Conservation (phyloP, 2,329 filamentous ascomycete species). For the Magnaporthiopsis poae region DNA sequence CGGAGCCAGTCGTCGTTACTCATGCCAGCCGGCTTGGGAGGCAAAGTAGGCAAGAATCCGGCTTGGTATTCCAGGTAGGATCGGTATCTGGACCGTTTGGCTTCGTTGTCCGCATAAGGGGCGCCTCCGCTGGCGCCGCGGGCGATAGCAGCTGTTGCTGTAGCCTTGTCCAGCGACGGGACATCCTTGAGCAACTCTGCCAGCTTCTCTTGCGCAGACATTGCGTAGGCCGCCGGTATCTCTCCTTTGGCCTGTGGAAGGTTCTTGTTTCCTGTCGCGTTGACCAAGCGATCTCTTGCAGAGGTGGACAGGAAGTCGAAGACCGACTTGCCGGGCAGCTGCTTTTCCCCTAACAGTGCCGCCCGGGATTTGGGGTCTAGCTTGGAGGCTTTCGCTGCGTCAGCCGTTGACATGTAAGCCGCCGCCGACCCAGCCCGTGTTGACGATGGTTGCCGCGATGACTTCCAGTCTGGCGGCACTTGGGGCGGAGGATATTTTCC, state of each 20-base stretch:
- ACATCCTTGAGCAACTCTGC: slow-evolving; percentile 49
- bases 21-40: slow-evolving; percentile 32
- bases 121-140: slow-evolving; percentile 56
- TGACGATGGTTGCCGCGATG: slow-evolving; percentile 28
- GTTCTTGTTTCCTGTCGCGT: slow-evolving; percentile 63
- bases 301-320: slow-evolving; percentile 83
- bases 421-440: slow-evolving; percentile 18
- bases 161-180: slow-evolving; percentile 55
- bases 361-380: slow-evolving; percentile 70
- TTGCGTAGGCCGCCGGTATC: slow-evolving; percentile 53
- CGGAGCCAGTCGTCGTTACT: slow-evolving; percentile 65
- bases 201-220: slow-evolving; percentile 53
- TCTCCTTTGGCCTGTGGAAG: slow-evolving; percentile 72
- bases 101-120: slow-evolving; percentile 75
- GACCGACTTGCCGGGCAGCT: slow-evolving; percentile 81
- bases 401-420: slow-evolving; percentile 56
- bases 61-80: slow-evolving; percentile 70
- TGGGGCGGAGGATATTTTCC: slow-evolving; percentile 51
- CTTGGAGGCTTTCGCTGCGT: slow-evolving; percentile 66
- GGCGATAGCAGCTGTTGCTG: slow-evolving; percentile 58
- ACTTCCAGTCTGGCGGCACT: slow-evolving; percentile 67
- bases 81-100: slow-evolving; percentile 71
- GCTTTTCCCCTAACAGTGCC: slow-evolving; percentile 67
- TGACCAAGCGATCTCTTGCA: slow-evolving; percentile 65
- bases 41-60: slow-evolving; percentile 48